Evolutionary conservation across 768 basidiomycete genomes (phyloP), one percentile per base, ranked within the genome.

Genomic region (Suillus paluster): DNA sequence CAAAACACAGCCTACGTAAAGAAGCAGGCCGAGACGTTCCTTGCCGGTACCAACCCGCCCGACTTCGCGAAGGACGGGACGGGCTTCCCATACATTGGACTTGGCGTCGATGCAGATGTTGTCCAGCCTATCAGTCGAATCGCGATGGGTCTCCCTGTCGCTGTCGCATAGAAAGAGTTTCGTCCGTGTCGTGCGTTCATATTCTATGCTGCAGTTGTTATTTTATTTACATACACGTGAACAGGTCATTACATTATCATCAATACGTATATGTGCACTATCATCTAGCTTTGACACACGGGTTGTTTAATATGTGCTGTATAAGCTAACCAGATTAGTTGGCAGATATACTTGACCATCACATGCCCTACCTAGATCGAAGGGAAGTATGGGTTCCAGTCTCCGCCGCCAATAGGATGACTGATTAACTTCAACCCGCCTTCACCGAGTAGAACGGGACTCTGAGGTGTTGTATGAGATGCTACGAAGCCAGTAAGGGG

Each of bases 21-120:
- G 62, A 78, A 80, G 67, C 92, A 94, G 73, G 84, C 79, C 36
- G 83, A 85, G 42, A 73, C 80, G 14, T 94, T 92, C 75, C 74
- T 88, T 44, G 64, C 73, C 9, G 87, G 87, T 8, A 68, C 82
- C 25, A 82, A 87, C 25, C 90, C 90, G 9, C 89, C 91, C 4
- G 92, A 94, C 70, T 94, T 89, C 75, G 86, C 83, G 0, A 73
- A 80, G 62, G 78, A 82, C 27, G 63, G 72, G 38, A 79, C 80
- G 23, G 83, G 81, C 63, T 71, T 68, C 45, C 63, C 63, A 3
- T 80, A 80, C 63, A 66, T 71, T 11, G 79, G 80, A n/a, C 72
- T 78, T 8, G 84, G 81, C 2, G 66, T 60, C 25, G 75, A 75
- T 17, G 71, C 67, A 4, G 83, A 86, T 58, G 72, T 85, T 41